Evolutionary conservation across 2,329 filamentous ascomycete species (phyloP), one percentile per base, ranked within the genome.

Genomic region (Nigrograna mackinnonii): DNA sequence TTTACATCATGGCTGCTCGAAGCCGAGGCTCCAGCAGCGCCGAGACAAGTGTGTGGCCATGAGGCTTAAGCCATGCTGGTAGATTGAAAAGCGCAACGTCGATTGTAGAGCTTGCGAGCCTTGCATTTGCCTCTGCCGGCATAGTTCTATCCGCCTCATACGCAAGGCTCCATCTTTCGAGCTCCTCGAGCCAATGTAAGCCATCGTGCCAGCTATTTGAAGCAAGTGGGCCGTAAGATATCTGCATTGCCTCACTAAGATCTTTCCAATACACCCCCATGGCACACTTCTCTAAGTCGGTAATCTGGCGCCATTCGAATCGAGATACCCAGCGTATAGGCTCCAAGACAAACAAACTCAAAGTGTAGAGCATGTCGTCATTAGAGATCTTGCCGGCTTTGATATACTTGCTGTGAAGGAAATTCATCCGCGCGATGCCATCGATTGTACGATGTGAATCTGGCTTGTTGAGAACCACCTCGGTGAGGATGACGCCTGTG

Each of bases 281-380:
- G 0, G 85, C 86, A 47, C 84, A 87, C 7, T 73, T 64, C 64
- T 91, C 88, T 66, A 91, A 74, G 1, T 85, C 79, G 13, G 78
- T 85, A 16, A 89, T 63, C 4, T 69, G 26, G 2, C 88, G 79
- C 87, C 87, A 92, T 60, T 91, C 88, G 54, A 82, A 87, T 5
- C 70, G 69, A 4, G 75, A 62, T 21, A 87, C 77, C 74, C 86
- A 90, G 12, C 77, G 72, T 21, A 79, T 65, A 0, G 86, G 86
- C 58, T 90, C 83, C 1, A 78, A 71, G 14, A 86, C 77, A 59
- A 89, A 89, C 0, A 89, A 62, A 11, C 75, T 71, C 0, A 87
- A 71, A 0, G 84, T 87, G 62, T 85, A 86, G 1, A 87, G 71
- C 71, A 86, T 76, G 49, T 87, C 84, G 12, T 76, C 72, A 34